Conservation (phyloP, 495 filamentous ascomycete species). For the Penicillium manginii region DNA sequence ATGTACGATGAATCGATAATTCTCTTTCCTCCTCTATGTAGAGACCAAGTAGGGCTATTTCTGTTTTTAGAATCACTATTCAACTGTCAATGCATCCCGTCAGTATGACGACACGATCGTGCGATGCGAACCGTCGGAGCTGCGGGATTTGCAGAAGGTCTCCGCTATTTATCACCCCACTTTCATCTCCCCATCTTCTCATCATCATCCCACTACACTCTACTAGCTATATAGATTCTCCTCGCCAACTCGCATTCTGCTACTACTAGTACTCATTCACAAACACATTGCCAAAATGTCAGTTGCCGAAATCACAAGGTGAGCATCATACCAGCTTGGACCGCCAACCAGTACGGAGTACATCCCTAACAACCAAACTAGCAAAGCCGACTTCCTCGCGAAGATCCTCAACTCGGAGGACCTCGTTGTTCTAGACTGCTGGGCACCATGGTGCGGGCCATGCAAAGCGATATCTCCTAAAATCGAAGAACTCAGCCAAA, state of each 20-base stretch:
- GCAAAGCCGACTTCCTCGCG: conserved; percentile 27
- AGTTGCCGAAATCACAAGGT: conserved; percentile 18
- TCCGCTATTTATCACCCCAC: background rate
- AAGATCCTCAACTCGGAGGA: conserved; percentile 32
- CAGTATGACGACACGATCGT: background rate
- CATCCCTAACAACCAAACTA: background rate
- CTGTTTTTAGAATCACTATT: too few relatives aligned
- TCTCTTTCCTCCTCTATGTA: too few relatives aligned
- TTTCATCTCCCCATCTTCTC: background rate
- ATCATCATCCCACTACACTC: background rate
- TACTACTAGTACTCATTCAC: too few relatives aligned
- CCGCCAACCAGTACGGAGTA: background rate
- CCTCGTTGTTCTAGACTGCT: conserved; percentile 78
- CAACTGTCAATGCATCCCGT: background rate
- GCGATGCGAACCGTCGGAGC: background rate
- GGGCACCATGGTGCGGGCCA: conserved; percentile 87
- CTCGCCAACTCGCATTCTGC: too few relatives aligned
- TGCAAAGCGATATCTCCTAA: conserved; percentile 83
- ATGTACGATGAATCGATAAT: conserved; percentile 12
- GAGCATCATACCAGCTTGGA: background rate
- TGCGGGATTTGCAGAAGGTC: background rate
- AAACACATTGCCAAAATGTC: conserved; percentile 8
- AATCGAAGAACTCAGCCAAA: conserved; percentile 62
- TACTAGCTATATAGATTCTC: too few relatives aligned
- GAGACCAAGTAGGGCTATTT: too few relatives aligned